Base-by-base conservation (phyloP, 2,329 filamentous ascomycete genomes). In the Pseudocercospora vitis region DNA sequence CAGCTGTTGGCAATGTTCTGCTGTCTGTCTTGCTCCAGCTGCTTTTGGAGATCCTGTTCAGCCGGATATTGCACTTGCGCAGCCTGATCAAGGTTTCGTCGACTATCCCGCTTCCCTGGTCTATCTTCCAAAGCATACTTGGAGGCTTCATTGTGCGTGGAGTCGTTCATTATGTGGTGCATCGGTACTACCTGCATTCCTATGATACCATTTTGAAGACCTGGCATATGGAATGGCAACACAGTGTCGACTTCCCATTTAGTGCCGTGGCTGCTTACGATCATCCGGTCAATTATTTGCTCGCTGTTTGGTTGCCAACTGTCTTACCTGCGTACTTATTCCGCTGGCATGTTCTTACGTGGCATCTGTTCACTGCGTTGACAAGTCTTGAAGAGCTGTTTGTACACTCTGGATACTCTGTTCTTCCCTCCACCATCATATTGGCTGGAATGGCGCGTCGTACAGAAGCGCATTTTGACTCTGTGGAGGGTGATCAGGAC, bases 341-440 rank as follows among this genome's bases (percentile, higher is more conserved):
- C 33, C 83, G 84, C 7, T 83, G 85, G 29, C 87, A 91, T 68
- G 77, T 89, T 3, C 75, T 90, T n/a, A 88, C 85, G 0, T 89
- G 86, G 72, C 78, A 88, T 52, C 64, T 88, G 8, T 81, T 88
- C 58, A 74, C 84, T 12, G 77, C 79, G 0, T 66, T 89, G 21
- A 79, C 81, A 57, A 87, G 85, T 2, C 65, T 84, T 0, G 84
- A 89, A 60, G 86, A 89, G 59, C 82, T 83, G 0, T 73, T 89
- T 44, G 75, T 83, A 23, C 83, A 82, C 70, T 87, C 83, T 0
- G 86, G 87, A 0, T 91, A 90, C 70, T 81, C 77, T 12, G 73
- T 82, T 5, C 70, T 84, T 50, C 81, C 81, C 2, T 81, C 79
- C 1, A 79, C 73, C 6, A 81, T 84, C 60, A 75, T 85, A 62